These are phyloP conservation scores for Parasitella parasitica DNA, from an alignment of 371 early-diverging fungal genomes.

Conservation along the genomic window DNA sequence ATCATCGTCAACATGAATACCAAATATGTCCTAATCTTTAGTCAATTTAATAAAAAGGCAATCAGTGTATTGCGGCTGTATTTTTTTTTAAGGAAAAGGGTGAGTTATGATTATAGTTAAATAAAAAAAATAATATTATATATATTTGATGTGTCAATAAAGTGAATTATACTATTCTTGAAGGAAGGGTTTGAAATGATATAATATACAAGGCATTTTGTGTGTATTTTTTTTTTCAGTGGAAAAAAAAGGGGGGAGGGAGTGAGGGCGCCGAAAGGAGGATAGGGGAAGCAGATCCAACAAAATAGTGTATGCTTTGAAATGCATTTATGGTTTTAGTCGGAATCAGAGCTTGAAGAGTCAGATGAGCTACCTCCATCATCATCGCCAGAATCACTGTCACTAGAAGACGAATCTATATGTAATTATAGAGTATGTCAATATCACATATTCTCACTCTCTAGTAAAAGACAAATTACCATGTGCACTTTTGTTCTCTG, in stretches of 20 bases:
- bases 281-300: not conserved
- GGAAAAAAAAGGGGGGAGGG: not conserved
- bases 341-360: conserved; percentile 13
- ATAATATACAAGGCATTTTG: not conserved
- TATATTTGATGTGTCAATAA: not conserved
- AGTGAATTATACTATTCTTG: not conserved
- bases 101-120: not conserved
- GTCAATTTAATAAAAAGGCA: not conserved
- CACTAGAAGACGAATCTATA: conserved; percentile 3
- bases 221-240: not conserved
- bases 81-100: not conserved
- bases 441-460: not conserved
- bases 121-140: too few species aligned
- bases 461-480: not conserved
- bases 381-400: not conserved
- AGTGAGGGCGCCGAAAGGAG: not conserved
- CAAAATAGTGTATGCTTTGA: not conserved
- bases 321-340: not conserved
- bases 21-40: too few species aligned
- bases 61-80: not conserved
- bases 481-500: not conserved
- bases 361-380: conserved; percentile 1
- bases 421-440: not conserved
- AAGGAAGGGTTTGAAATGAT: not conserved
- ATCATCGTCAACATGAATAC: too few species aligned